Evolutionary conservation across 1,139 yeast species (phyloP).

Genomic region (Schizosaccharomyces versatilis): DNA sequence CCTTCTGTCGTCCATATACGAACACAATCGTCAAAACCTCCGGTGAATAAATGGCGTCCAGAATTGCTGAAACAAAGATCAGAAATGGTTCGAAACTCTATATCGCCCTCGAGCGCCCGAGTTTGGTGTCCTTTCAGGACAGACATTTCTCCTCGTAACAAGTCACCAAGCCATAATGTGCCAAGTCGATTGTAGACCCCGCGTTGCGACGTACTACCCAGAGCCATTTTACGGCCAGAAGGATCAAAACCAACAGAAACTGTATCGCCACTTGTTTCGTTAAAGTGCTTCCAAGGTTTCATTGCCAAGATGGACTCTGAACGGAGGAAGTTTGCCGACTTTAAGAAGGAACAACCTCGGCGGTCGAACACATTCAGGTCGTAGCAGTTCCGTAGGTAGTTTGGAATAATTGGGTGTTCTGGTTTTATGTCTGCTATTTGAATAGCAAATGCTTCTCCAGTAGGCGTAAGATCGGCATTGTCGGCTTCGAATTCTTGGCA

Average conservation of each 20-base stretch:
- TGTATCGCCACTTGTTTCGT: slow-evolving; percentile 2
- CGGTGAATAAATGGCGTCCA: slow-evolving; percentile 4
- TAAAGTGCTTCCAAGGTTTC: slow-evolving; percentile 1
- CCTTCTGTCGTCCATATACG: slow-evolving; percentile 5
- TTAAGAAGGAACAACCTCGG: too few relatives aligned
- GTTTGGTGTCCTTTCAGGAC: slow-evolving; percentile 3
- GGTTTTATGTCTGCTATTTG: neutral
- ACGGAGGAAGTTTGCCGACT: neutral
- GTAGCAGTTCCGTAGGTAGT: neutral
- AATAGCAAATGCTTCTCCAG: neutral
- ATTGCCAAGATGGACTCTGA: neutral
- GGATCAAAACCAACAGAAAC: neutral
- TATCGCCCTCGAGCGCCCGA: neutral
- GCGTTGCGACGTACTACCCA: slow-evolving; percentile 4
- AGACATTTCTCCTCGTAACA: neutral
- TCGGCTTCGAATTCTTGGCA: neutral
- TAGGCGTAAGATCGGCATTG: neutral
- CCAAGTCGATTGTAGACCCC: slow-evolving; percentile 7
- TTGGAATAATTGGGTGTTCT: neutral
- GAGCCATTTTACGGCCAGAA: slow-evolving; percentile 1
- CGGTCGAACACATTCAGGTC: neutral
- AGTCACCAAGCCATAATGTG: slow-evolving; percentile 5
- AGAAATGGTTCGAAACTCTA: slow-evolving; percentile 4
- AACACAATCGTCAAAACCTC: slow-evolving; percentile 5
- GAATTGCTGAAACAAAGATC: slow-evolving; percentile 3